Conservation (phyloP, 1,284 basidiomycete species). For the Apiotrichum sp. region DNA sequence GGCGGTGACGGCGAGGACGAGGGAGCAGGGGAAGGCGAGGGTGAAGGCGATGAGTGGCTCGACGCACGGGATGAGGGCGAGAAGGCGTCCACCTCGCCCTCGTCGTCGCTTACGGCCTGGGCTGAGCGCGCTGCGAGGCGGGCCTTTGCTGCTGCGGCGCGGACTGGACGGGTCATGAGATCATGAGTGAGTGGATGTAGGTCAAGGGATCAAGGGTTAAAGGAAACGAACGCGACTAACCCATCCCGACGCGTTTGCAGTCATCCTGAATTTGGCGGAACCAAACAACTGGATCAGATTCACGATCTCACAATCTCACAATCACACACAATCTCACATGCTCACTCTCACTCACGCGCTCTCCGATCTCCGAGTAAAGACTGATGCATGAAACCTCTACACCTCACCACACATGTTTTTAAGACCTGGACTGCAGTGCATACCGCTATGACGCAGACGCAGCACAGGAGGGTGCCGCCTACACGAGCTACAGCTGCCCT, state of each 20-base stretch:
- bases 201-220: too few species aligned
- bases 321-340: too few species aligned
- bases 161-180: neutral
- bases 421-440: neutral
- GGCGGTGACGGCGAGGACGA: neutral
- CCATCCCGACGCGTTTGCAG: neutral
- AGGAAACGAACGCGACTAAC: neutral
- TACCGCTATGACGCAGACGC: neutral
- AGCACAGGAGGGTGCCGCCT: neutral
- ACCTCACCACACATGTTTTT: neutral
- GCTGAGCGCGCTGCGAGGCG: neutral
- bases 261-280: neutral
- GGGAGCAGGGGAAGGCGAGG: too few species aligned
- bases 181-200: neutral
- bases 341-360: neutral
- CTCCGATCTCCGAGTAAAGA: neutral
- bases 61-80: neutral
- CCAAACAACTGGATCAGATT: neutral
- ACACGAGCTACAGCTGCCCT: neutral
- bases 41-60: neutral
- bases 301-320: too few species aligned
- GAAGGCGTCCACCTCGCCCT: slow-evolving; percentile 2
- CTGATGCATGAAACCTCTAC: too few species aligned
- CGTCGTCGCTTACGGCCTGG: neutral
- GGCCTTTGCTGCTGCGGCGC: slow-evolving; percentile 2